Evolutionary conservation across 169 alveolate species (phyloP), one percentile per base, ranked within the genome.

Genomic region (Perkinsus chesapeaki): DNA sequence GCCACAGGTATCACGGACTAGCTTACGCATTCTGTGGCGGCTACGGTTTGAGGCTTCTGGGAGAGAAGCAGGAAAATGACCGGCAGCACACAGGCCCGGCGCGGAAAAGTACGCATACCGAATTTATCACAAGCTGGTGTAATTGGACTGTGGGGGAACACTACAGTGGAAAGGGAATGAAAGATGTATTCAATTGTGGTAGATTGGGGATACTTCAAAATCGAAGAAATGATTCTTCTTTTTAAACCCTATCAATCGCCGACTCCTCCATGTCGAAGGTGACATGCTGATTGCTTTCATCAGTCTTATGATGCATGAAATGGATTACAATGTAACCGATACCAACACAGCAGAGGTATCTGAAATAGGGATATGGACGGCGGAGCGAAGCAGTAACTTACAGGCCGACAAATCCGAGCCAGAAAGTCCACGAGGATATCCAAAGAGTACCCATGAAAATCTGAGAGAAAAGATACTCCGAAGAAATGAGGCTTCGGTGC

Each of bases 331-430:
- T 60, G 82, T 60, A 60, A 27, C 82, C 82, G 82, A 60, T 60
- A 3, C 82, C 82, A 34, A 60, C 82, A 60, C 82, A 60, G 82
- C 82, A 60, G 82, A 60, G 82, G 27, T 60, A 60, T 34, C 82
- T 60, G 82, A 16, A 60, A 60, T 20, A 60, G 3, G 12, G 23
- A 60, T 0, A 60, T 12, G 82, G 3, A 60, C 82, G 36, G 27
- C 31, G 36, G 82, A 60, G 82, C 36, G 82, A 60, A 5, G 82
- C 82, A 0, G 31, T 60, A 23, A 5, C 82, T 60, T 60, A 60
- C 82, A 60, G 82, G 82, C 82, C 82, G 82, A 60, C 82, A 23
- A 60, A 60, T 60, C 82, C 82, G 31, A 60, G 82, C 82, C 82
- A 60, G 82, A 60, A 60, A 60, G 82, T 60, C 82, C 82, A 60